Conservation (phyloP, 495 filamentous ascomycete genomes). For the Bombardia bombarda region DNA sequence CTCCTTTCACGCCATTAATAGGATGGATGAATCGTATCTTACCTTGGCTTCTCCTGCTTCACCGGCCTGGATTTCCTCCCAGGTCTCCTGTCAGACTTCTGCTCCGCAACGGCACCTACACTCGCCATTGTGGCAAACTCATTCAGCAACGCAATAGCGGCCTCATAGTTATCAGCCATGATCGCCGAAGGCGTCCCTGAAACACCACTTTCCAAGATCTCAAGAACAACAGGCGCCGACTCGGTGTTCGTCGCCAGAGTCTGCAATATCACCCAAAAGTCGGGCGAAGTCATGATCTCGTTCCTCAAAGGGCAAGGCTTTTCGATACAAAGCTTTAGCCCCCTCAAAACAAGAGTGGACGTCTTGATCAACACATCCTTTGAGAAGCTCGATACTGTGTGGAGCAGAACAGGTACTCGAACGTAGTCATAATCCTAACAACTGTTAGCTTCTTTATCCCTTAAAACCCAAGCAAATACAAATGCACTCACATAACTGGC, state of each 20-base stretch:
- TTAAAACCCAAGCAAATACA: neutral
- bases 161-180: slow-evolving; percentile 92
- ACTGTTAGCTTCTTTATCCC: slow-evolving; percentile 10
- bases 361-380: slow-evolving; percentile 68
- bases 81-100: slow-evolving; percentile 62
- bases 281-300: slow-evolving; percentile 90
- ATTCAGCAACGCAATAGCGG: slow-evolving; percentile 72
- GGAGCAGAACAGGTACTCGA: slow-evolving; percentile 84
- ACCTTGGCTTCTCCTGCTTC: slow-evolving; percentile 55
- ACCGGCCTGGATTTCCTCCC: slow-evolving; percentile 31
- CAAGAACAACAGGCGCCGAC: slow-evolving; percentile 70
- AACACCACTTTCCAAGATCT: slow-evolving; percentile 68
- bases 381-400: slow-evolving; percentile 82
- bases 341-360: slow-evolving; percentile 65
- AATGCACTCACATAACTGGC: slow-evolving; percentile 70
- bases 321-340: slow-evolving; percentile 70
- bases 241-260: slow-evolving; percentile 59
- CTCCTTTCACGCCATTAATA: too few species aligned
- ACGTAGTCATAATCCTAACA: slow-evolving; percentile 80
- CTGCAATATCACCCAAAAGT: slow-evolving; percentile 92
- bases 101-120: slow-evolving; percentile 71
- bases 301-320: slow-evolving; percentile 69
- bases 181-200: slow-evolving; percentile 61
- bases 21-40: slow-evolving; percentile 15
- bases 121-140: slow-evolving; percentile 83